Conservation (phyloP, 106 monocot species). For the Amphibolis antarctica region DNA sequence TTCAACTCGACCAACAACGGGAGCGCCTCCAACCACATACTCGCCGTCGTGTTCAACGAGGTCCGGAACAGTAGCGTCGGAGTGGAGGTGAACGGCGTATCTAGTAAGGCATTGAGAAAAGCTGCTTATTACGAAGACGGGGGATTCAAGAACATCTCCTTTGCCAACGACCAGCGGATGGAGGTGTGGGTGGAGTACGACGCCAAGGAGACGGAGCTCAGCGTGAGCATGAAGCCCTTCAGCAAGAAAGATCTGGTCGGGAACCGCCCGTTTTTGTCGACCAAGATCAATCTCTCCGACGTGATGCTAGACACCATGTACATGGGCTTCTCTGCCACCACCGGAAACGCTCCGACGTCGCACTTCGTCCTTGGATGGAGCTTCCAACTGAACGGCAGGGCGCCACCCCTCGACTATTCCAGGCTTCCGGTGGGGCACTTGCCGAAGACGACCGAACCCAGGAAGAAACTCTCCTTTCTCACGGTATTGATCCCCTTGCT, state of each 20-base stretch:
- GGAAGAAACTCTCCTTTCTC: background rate
- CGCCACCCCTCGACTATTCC: slow-evolving; percentile 14
- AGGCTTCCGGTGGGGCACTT: slow-evolving; percentile 7
- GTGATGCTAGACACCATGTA: slow-evolving; percentile 19
- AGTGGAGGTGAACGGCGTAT: slow-evolving; percentile 21
- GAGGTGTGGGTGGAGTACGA: slow-evolving; percentile 16
- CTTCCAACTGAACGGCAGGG: slow-evolving; percentile 15
- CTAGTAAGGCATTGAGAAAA: background rate
- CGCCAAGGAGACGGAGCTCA: background rate
- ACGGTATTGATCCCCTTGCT: background rate
- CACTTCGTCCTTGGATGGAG: slow-evolving; percentile 42
- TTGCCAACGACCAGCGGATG: slow-evolving; percentile 3
- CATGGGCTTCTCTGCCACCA: slow-evolving; percentile 32
- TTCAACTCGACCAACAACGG: slow-evolving; percentile 15
- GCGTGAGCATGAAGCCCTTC: slow-evolving; percentile 6
- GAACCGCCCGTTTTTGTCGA: slow-evolving; percentile 19
- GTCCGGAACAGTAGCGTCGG: slow-evolving; percentile 16
- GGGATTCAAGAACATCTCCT: background rate
- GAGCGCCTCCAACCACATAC: slow-evolving; percentile 28
- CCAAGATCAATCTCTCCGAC: slow-evolving; percentile 16
- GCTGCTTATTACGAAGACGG: slow-evolving; percentile 6
- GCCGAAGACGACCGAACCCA: background rate
- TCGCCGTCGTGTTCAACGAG: slow-evolving; percentile 14
- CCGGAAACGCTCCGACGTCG: slow-evolving; percentile 11
- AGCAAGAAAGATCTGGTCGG: background rate